Base-by-base conservation (phyloP, 805 yeast genomes). In the Soucietia sequanensis region DNA sequence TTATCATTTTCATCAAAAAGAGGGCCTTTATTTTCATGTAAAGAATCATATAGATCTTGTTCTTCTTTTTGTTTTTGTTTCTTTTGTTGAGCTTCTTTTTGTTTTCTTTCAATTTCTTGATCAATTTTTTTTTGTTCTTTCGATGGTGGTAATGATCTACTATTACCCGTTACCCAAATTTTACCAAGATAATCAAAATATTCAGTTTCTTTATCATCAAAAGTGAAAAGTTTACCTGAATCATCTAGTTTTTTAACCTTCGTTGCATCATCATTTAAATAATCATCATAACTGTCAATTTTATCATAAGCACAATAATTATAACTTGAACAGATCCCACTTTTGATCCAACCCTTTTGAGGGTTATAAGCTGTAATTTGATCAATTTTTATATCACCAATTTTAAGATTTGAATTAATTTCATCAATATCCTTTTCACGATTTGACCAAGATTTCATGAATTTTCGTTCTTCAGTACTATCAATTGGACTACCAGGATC, bases 281-380 rank as follows among this genome's bases (percentile, higher is more conserved):
- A n/a, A n/a, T n/a, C n/a, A 1, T 31, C 16, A 30, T 52, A 46
- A 19, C 54, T 46, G 15, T 48, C 55, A 2, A 65, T 43, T 18
- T 43, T 32, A 39, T 56, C 57, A 41, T 60, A 68, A 0, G 70
- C 72, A 48, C 74, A 68, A 32, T 68, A 65, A 30, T 56, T 48
- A 39, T 68, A 67, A 10, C 61, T 61, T 9, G 51, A 37, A 42
- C 74, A 68, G 14, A 55, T 38, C 0, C 51, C 46, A 31, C 48
- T 60, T 37, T 64, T 64, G 18, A 65, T 52, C 74, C 74, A 68
- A 5, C 72, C 72, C 33, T 65, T 65, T 37, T 63, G 72, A 0
- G 72, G 74, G 14, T 46, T 52, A 37, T 55, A 55, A 4, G 41
- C 46, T 6, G 35, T 39, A 7, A 56, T 46, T 22, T 52, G 54